Evolutionary conservation across 2,329 filamentous ascomycete genomes (phyloP), one percentile per base, ranked within the genome.

Genomic region (Trichophyton mentagrophytes): DNA sequence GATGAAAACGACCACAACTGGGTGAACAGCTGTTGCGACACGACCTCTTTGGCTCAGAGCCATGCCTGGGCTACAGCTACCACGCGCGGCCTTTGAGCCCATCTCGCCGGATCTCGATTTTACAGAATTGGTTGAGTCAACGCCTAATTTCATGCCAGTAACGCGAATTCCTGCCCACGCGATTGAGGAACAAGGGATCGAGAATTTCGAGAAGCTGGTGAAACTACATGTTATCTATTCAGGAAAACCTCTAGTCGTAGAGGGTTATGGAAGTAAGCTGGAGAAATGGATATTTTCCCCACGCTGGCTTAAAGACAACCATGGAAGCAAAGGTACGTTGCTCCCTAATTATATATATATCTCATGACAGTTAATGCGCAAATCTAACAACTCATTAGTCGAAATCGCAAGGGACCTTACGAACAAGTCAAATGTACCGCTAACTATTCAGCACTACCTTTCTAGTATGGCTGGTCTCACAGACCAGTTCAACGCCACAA

Each of bases 361-460:
- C 17, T 22, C 33, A 38, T 3, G 8, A 17, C 25, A 7, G 25
- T 9, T 53, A n/a, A 36, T 5, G 51, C 51, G 51, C 51, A 7
- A 27, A 17, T n/a, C 36, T 17, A 46, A 55, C 15, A 20, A 3
- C 40, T 17, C 11, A 27, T 22, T 65, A 92, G 89, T 88, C 69
- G 90, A 97, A 72, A 85, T 85, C 71, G 89, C 95, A 60, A 84
- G 90, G 66, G 90, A 96, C 69, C 84, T 97, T 57, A 82, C 81
- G 8, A 80, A 82, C 11, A 86, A 88, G 64, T 77, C 80, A 59
- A 85, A 92, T 68, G 83, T 96, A 8, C 88, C 87, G 0, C 88
- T 97, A 78, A 92, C 90, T 0, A 89, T 89, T 64, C 87, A 86
- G 1, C 92, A 97, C 72, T 99, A 99, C 73, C 77, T 99, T 38